Base-by-base conservation (phyloP, 2,329 filamentous ascomycete species). In the Aspergillus fumigatus region DNA sequence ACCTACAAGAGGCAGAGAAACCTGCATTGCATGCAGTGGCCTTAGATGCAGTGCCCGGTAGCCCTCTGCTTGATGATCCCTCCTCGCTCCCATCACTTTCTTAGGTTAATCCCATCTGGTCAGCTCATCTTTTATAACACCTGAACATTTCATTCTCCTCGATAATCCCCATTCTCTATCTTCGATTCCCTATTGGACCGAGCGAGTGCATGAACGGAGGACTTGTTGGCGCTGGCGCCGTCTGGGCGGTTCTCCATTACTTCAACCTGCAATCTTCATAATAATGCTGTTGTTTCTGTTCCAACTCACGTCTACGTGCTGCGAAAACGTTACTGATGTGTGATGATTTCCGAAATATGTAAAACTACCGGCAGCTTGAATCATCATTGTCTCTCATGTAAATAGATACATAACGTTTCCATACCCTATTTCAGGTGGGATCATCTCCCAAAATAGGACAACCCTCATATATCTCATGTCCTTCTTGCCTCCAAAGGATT, bases 21-120 rank as follows among this genome's bases (percentile, higher is more conserved):
- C 94, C 94, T 17, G 92, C 94, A 3, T 76, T 97, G 60, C 94
- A 97, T 72, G 87, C 90, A 4, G 93, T 90, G 25, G 90, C 92
- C 1, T 75, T 97, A 48, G 90, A 96, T 71, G 84, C 84, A 11
- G 84, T 92, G 26, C 72, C 72, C 19, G 74, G 72, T 5, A 77
- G 70, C 56, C 70, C 73, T 21, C 57, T 73, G 14, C 52, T 71
- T n/a, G 69, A 70, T 49, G 64, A 70, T 52, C 59, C 67, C 25
- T 52, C 61, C 2, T 26, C 60, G 4, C 43, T 47, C 26, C 4
- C 23, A 4, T 23, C 10, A 57, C 60, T 2, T 35, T 35, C 19
- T n/a, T 35, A 29, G 47, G 47, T 8, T 11, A 51, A 40, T 17
- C 49, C 23, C 3, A 4, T 25, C 21, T 47, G 19, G 14, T 26